Evolutionary conservation across 345 rosid genomes (phyloP).

Genomic region (Aquilaria malaccensis): DNA sequence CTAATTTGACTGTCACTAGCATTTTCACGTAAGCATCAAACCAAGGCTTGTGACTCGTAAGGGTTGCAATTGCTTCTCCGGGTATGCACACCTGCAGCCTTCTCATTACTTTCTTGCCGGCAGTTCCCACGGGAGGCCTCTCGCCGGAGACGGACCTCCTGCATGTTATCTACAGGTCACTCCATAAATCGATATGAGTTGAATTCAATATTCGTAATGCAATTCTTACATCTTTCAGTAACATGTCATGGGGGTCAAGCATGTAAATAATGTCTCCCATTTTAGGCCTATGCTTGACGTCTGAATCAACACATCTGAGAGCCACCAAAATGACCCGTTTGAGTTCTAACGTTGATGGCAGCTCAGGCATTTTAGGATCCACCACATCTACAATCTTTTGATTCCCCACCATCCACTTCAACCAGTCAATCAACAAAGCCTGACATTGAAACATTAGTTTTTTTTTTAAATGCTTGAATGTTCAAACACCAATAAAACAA

Average conservation of each 20-base stretch:
- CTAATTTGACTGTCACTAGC: too few species aligned
- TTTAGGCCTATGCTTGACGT: slow-evolving; percentile 46
- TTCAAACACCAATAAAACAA: neutral
- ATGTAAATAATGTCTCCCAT: slow-evolving; percentile 75
- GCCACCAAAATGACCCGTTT: slow-evolving; percentile 57
- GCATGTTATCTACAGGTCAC: neutral
- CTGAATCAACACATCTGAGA: slow-evolving; percentile 62
- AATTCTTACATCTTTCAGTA: slow-evolving; percentile 40
- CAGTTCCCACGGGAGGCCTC: neutral
- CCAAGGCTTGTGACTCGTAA: neutral
- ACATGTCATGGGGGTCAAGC: slow-evolving; percentile 65
- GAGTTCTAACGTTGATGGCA: slow-evolving; percentile 51
- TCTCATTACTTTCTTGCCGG: neutral
- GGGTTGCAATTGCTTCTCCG: neutral
- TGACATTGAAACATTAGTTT: slow-evolving; percentile 14
- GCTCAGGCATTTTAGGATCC: slow-evolving; percentile 51
- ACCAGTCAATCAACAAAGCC: slow-evolving; percentile 57
- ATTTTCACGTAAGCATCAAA: too few species aligned
- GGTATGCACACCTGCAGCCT: neutral
- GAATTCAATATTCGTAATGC: neutral
- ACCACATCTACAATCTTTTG: slow-evolving; percentile 35
- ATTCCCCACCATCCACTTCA: slow-evolving; percentile 56
- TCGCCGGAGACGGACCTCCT: neutral
- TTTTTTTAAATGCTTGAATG: neutral
- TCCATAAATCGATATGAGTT: neutral